phyloP scores from a whole-genome alignment of 371 early-diverging fungal genomes.

The Umbelopsis sp. region DNA sequence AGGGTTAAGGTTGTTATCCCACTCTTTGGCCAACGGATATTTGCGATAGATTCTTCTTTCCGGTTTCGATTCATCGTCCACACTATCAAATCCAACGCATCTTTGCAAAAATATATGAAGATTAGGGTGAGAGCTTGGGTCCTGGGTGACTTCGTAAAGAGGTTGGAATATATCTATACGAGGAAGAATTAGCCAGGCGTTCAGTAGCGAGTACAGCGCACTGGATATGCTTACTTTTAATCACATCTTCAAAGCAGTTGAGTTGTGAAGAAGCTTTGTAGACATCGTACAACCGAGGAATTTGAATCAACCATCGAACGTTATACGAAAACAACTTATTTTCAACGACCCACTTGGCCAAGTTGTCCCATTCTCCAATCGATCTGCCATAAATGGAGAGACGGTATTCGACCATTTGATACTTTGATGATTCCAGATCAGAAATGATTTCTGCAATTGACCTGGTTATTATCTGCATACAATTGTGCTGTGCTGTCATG shows the following conservation, averaged over 20 bases:
- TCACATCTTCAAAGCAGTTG: conserved; percentile 72
- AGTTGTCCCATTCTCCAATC: conserved; percentile 82
- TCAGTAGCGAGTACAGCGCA: no score
- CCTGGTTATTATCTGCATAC: background rate
- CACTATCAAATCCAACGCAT: conserved; percentile 89
- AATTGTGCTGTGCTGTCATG: background rate
- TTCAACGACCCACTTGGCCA: conserved; percentile 87
- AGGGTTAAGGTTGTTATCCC: conserved; percentile 78
- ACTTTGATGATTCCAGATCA: conserved; percentile 87
- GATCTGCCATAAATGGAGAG: conserved; percentile 82
- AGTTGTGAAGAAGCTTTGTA: conserved; percentile 71
- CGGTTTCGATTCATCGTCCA: conserved; percentile 93
- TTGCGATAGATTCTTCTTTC: conserved; percentile 80
- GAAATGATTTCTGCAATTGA: conserved; percentile 68
- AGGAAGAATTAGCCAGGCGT: no score
- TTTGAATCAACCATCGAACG: conserved; percentile 92
- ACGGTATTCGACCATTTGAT: conserved; percentile 87
- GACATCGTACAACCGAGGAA: conserved; percentile 87
- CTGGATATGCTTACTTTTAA: conserved; percentile 51
- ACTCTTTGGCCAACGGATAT: conserved; percentile 76
- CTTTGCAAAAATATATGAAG: conserved; percentile 87
- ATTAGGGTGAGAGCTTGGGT: conserved; percentile 78
- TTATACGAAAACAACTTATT: conserved; percentile 82
- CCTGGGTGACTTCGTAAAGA: conserved; percentile 82
- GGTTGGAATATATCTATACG: conserved; percentile 78